Conservation (phyloP, 805 yeast species). For the Teunomyces tritomae region DNA sequence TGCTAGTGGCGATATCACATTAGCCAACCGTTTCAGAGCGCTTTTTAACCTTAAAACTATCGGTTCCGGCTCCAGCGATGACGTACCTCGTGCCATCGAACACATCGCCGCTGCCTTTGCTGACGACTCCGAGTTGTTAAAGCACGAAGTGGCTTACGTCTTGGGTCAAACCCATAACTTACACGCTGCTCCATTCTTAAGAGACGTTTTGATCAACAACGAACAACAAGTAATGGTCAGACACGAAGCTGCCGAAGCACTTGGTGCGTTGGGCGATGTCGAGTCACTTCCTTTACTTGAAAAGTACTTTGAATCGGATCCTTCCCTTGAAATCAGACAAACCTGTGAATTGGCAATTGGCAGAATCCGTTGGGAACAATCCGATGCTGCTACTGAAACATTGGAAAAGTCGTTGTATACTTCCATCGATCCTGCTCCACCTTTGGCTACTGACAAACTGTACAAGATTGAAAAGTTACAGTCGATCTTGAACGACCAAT, state of each 20-base stretch:
- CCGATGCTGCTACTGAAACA: constrained; percentile 61
- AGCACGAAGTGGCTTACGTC: constrained; percentile 97
- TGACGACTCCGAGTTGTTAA: constrained; percentile 83
- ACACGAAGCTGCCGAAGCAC: constrained; percentile 98
- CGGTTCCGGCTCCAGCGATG: constrained; percentile 67
- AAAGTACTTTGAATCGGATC: constrained; percentile 67
- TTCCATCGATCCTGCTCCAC: constrained; percentile 98
- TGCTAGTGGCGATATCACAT: constrained; percentile 62
- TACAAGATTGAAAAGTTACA: constrained; percentile 67
- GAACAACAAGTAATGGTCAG: constrained; percentile 93
- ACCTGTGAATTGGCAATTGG: constrained; percentile 97
- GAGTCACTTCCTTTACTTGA: constrained; percentile 66
- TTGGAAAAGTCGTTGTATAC: constrained; percentile 75
- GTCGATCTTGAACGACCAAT: constrained; percentile 69
- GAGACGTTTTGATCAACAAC: constrained; percentile 62
- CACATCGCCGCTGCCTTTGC: constrained; percentile 82
- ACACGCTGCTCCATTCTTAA: constrained; percentile 71
- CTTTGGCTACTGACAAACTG: constrained; percentile 60
- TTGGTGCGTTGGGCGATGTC: constrained; percentile 89
- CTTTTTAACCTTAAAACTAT: constrained; percentile 83
- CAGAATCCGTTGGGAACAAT: constrained; percentile 89
- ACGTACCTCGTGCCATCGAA: constrained; percentile 67
- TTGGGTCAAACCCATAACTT: constrained; percentile 91
- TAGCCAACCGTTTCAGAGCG: constrained; percentile 91
- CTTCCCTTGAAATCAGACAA: constrained; percentile 84